Evolutionary conservation across 2,329 filamentous ascomycete genomes (phyloP).

Genomic region (Chrysoporthe austroafricana): DNA sequence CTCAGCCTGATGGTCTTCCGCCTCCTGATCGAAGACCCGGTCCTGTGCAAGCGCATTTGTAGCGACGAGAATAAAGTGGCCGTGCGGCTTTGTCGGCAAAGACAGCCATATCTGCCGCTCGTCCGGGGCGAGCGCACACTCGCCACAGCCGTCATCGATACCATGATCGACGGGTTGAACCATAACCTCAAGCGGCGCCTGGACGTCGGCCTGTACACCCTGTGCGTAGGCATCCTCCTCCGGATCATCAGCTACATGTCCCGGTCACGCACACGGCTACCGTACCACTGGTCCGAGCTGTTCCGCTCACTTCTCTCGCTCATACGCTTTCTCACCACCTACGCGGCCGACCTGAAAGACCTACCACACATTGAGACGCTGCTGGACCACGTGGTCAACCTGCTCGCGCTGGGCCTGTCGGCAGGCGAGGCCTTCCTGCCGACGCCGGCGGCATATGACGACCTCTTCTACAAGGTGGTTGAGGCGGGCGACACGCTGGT

Average conservation of each 20-base stretch:
- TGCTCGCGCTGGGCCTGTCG: slow-evolving; percentile 82
- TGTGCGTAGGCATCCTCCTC: slow-evolving; percentile 80
- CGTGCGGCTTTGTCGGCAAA: slow-evolving; percentile 86
- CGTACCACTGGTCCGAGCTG: slow-evolving; percentile 94
- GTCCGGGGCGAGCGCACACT: slow-evolving; percentile 74
- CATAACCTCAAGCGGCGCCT: slow-evolving; percentile 88
- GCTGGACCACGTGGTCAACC: slow-evolving; percentile 76
- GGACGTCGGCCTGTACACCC: slow-evolving; percentile 82
- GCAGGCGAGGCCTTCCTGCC: slow-evolving; percentile 90
- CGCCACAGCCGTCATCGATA: slow-evolving; percentile 78
- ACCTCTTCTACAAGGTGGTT: slow-evolving; percentile 97
- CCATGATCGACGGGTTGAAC: slow-evolving; percentile 87
- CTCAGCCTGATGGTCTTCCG: slow-evolving; percentile 84
- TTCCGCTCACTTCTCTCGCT: slow-evolving; percentile 89
- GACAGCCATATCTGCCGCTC: slow-evolving; percentile 81
- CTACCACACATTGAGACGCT: slow-evolving; percentile 73
- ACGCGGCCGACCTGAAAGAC: slow-evolving; percentile 74
- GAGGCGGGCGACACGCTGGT: slow-evolving; percentile 83
- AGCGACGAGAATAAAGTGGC: slow-evolving; percentile 73
- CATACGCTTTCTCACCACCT: slow-evolving; percentile 87
- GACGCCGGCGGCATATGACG: slow-evolving; percentile 85
- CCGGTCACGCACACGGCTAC: slow-evolving; percentile 76
- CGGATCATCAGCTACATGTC: slow-evolving; percentile 84
- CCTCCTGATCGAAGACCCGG: slow-evolving; percentile 82
- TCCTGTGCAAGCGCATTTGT: slow-evolving; percentile 82